Evolutionary conservation across 768 basidiomycete species (phyloP), one percentile per base, ranked within the genome.

Genomic region (Mycena galericulata): DNA sequence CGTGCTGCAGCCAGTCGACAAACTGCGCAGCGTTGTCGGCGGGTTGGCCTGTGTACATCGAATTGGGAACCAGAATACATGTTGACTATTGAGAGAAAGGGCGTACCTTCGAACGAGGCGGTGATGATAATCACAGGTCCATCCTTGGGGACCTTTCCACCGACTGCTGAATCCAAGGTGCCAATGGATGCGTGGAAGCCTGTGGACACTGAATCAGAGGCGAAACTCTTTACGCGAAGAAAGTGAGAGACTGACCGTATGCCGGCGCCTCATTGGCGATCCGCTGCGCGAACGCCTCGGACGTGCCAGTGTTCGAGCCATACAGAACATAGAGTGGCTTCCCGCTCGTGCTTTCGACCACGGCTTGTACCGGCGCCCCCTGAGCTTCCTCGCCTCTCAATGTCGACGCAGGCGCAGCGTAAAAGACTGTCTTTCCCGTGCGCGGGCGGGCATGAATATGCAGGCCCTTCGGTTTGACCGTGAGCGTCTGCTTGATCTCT

Each of bases 11-110:
- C 79, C 82, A 82, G 38, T 82, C 79, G 17, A 85, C 79, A 69
- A 86, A 86, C 46, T 75, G 78, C 9, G 79, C 79, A 2, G 85
- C 86, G 65, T 87, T 85, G 69, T 86, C 85, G 1, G 86, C 81
- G 11, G 86, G 85, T 73, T 84, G 77, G 36, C 82, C 81, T 81
- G 51, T n/a, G n/a, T n/a, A n/a, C n/a, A 14, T 36, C 34, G 34
- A n/a, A 14, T 36, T 14, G 34, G 34, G 6, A 6, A 36, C 8
- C 8, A 6, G 8, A 36, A 36, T 36, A 6, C 34, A 36, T 14
- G 34, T 6, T 14, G 34, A 36, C 6, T 36, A 14, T 7, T 36
- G n/a, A 36, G 34, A 7, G 34, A 14, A 36, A 7, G 14, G 6
- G 34, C 2, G 27, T 29, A 67, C 67, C 86, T 77, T 87, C 86